Conservation (phyloP, 78 protist genomes). For the Andalucia godoyi region DNA sequence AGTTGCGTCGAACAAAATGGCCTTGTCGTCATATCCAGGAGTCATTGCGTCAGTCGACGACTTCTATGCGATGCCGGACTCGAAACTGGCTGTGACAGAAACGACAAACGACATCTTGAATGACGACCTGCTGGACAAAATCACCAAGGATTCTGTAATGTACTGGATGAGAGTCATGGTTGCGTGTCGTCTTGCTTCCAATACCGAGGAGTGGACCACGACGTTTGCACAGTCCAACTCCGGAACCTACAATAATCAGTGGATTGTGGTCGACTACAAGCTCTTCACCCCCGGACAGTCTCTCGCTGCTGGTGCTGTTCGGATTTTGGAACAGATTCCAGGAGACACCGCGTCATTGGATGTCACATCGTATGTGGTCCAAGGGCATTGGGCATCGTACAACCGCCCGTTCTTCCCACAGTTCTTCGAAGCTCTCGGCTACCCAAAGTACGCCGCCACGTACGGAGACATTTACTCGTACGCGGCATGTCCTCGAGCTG, state of each 20-base stretch:
- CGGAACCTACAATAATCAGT: constrained; percentile 72
- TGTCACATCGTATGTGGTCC: constrained; percentile 22
- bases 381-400: constrained; percentile 64
- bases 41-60: constrained; percentile 29
- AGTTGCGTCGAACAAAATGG: not conserved
- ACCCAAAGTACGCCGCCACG: not conserved
- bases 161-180: constrained; percentile 20
- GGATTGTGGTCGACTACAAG: constrained; percentile 59
- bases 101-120: constrained; percentile 46
- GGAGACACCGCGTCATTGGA: constrained; percentile 37
- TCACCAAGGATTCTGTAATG: not conserved
- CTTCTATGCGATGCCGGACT: constrained; percentile 35
- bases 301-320: constrained; percentile 32
- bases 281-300: constrained; percentile 38
- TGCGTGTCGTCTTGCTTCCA: constrained; percentile 14
- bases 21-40: constrained; percentile 43
- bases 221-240: constrained; percentile 20
- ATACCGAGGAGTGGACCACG: constrained; percentile 4
- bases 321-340: constrained; percentile 71
- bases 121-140: constrained; percentile 3
- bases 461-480: constrained; percentile 19
- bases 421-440: constrained; percentile 53
- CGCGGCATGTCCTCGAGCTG: constrained; percentile 31
- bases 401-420: constrained; percentile 65
- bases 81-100: constrained; percentile 41